These are phyloP conservation scores for Zychaea mexicana DNA, from an alignment of 371 early-diverging fungal genomes.

Conservation along the genomic window DNA sequence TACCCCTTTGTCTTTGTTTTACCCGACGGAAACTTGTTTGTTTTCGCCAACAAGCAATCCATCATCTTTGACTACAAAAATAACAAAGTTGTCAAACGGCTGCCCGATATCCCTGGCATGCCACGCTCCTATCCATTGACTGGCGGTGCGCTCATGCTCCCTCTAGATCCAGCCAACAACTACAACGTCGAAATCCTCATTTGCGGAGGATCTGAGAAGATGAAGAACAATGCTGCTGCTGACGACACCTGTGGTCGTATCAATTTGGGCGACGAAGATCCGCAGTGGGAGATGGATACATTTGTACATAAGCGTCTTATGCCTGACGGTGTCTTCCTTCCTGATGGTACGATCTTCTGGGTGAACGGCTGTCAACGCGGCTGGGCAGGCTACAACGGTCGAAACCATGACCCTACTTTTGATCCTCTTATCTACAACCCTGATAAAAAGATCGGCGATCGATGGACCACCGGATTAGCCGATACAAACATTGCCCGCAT, in stretches of 20 bases:
- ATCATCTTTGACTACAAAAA: constrained; percentile 55
- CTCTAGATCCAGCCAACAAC: constrained; percentile 58
- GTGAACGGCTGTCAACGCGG: constrained; percentile 68
- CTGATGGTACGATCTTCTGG: constrained; percentile 62
- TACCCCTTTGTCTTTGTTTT: constrained; percentile 57
- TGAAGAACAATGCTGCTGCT: constrained; percentile 36
- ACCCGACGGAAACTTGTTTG: constrained; percentile 56
- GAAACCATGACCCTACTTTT: constrained; percentile 58
- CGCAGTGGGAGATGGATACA: constrained; percentile 64
- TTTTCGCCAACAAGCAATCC: constrained; percentile 57
- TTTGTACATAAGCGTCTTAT: constrained; percentile 62
- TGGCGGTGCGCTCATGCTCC: constrained; percentile 59
- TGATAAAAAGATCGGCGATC: constrained; percentile 31
- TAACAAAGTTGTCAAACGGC: constrained; percentile 40
- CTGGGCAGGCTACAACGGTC: constrained; percentile 57
- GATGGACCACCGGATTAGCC: constrained; percentile 47
- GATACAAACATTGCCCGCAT: constrained; percentile 66
- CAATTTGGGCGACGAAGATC: constrained; percentile 45
- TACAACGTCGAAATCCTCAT: constrained; percentile 61
- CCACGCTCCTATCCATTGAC: constrained; percentile 69
- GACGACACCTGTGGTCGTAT: constrained; percentile 60
- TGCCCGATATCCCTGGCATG: constrained; percentile 58
- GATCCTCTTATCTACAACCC: constrained; percentile 63
- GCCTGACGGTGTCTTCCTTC: constrained; percentile 61
- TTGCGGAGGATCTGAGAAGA: constrained; percentile 60